Evolutionary conservation across 140 eudicot genomes (phyloP), one percentile per base, ranked within the genome.

Genomic region (Erigeron philadelphicus): DNA sequence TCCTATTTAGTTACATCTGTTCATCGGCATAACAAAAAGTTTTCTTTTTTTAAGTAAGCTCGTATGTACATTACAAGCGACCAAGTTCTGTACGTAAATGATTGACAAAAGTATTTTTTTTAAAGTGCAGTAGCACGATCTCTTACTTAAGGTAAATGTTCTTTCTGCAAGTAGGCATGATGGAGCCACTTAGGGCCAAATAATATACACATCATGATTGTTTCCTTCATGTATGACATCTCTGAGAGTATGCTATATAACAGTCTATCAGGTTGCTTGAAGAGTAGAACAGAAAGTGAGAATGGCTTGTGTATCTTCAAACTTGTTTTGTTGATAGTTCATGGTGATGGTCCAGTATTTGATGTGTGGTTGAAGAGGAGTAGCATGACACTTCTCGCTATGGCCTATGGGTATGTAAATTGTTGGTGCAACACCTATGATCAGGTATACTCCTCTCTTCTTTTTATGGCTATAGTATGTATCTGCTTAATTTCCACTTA

Each of bases 201-300:
- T 53, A 1, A 53, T n/a, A 12, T 50, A n/a, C 19, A 17, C 56
- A 50, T 50, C 56, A 12, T 50, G 56, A 50, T 50, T 0, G 5
- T 92, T 88, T 75, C 95, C 84, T 71, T 94, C 98, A 54, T 93
- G 94, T 89, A 81, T 87, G 93, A 54, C 87, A 7, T 61, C 93
- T 66, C 75, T 80, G 0, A 89, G 89, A 78, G 98, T 93, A 43
- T 2, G 70, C 64, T 60, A 49, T 48, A 64, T 73, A 1, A 41
- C n/a, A 13, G 43, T 50, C 15, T 10, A 45, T 61, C 68, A 48
- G 52, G 52, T 41, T 9, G 48, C 16, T 13, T 23, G 46, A 65
- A 21, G 40, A 64, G 25, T 52, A 17, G 38, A 25, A n/a, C 13
- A 61, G 11, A 61, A 25, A 45, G 17, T 9, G 11, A 47, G 15